Base-by-base conservation (phyloP, 2,329 filamentous ascomycete species). In the Simplicillium sp. region DNA sequence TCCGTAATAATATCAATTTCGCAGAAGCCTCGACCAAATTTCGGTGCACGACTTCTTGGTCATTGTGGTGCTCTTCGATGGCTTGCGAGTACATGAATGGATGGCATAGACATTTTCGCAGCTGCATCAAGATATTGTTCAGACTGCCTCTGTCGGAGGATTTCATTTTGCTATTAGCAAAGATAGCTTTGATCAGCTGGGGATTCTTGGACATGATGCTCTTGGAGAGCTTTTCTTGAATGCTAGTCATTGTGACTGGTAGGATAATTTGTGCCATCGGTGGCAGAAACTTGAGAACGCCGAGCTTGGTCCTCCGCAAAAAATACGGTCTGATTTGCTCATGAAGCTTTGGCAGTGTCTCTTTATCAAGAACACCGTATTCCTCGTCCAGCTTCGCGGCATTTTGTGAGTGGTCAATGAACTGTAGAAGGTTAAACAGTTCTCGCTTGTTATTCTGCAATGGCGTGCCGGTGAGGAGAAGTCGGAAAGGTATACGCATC, bases 371-470 rank as follows among this genome's bases (percentile, higher is more conserved):
- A n/a, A 84, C 77, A 5, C 69, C 68, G 54, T 87, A 97, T 52
- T 87, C 67, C 42, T 75, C 68, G 51, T 97, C 90, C 3, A 97
- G 67, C 15, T 73, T 63, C 29, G 76, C 76, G 1, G 92, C 89
- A 50, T 88, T 75, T 36, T 71, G 65, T 1, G 65, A 68, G 7
- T 79, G 73, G 54, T 98, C 88, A 34, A 96, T 74, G 59, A 98
- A 98, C 49, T 97, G 90, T 4, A 98, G 66, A n/a, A 98, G 70
- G 54, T 96, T 98, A 67, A 97, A 97, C 0, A 98, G 68, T 59
- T 98, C 92, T 36, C 88, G 76, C 50, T 87, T 86, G 57, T 96
- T 97, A 62, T 98, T 98, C 53, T 98, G 92, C 11, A 98, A 65
- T 0, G 92, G 92, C 0, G 92, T 98, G 2, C 81, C 88, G 61